Evolutionary conservation across 805 yeast genomes (phyloP).

Genomic region (Wickerhamomyces queroliae): DNA sequence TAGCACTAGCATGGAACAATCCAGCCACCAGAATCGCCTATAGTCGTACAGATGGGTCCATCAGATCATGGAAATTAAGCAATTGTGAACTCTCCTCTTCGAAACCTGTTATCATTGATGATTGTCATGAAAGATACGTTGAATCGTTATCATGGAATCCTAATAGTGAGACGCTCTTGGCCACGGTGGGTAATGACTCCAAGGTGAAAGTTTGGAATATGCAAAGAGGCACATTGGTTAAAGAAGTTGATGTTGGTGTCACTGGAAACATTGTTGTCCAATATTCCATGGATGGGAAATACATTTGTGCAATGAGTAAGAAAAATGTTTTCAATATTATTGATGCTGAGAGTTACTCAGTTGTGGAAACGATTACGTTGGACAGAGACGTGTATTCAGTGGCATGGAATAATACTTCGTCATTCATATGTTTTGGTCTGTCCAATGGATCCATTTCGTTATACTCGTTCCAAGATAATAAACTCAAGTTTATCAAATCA

Average conservation of each 20-base stretch:
- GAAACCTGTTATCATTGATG: constrained; percentile 28
- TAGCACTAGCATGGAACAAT: constrained; percentile 23
- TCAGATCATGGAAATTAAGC: constrained; percentile 26
- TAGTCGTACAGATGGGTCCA: constrained; percentile 21
- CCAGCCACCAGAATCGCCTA: constrained; percentile 24
- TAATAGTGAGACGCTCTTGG: constrained; percentile 35
- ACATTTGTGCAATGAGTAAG: constrained; percentile 38
- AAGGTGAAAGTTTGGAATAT: constrained; percentile 42
- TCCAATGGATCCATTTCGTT: constrained; percentile 38
- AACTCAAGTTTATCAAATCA: constrained; percentile 9
- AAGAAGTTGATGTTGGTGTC: constrained; percentile 24
- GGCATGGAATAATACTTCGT: constrained; percentile 27
- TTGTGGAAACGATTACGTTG: constrained; percentile 21
- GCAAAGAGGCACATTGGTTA: constrained; percentile 26
- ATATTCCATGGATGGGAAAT: constrained; percentile 33
- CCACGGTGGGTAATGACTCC: constrained; percentile 43
- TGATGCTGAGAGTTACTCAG: constrained; percentile 25
- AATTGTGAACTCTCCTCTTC: constrained; percentile 25
- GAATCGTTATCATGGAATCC: constrained; percentile 47
- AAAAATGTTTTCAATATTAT: constrained; percentile 31
- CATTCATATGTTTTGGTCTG: constrained; percentile 39
- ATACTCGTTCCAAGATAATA: constrained; percentile 7
- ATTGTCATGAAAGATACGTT: constrained; percentile 34
- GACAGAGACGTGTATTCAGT: constrained; percentile 24
- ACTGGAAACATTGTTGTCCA: constrained; percentile 16